These are phyloP conservation scores for Trichoderma parareesei DNA, from an alignment of 495 filamentous ascomycete species.

Conservation along the genomic window DNA sequence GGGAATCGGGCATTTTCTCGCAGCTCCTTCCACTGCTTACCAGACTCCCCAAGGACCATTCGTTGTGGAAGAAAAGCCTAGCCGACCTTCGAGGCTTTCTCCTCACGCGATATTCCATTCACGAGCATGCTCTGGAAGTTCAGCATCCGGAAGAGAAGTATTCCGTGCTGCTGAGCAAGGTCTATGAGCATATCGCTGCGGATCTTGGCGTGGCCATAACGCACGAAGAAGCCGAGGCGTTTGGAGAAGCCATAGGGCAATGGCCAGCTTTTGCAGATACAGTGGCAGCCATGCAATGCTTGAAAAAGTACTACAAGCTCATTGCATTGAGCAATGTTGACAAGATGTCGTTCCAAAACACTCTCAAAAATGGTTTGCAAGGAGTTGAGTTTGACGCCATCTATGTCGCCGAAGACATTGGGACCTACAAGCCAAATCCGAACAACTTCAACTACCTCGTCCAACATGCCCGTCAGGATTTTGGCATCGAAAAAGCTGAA, in stretches of 20 bases:
- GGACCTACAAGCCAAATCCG: conserved; percentile 63
- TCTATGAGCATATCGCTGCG: conserved; percentile 39
- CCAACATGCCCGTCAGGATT: conserved; percentile 37
- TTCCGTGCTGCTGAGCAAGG: conserved; percentile 41
- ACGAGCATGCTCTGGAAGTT: conserved; percentile 30
- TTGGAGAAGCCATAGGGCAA: conserved; percentile 47
- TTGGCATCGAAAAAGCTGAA: conserved; percentile 45
- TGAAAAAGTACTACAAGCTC: conserved; percentile 55
- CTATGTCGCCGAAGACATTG: conserved; percentile 70
- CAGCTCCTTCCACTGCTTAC: conserved; percentile 32
- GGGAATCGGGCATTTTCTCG: conserved; percentile 42
- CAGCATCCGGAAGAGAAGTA: conserved; percentile 49
- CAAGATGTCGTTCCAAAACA: conserved; percentile 48
- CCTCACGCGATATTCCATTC: neutral
- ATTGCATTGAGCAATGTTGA: conserved; percentile 69
- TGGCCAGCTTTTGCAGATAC: conserved; percentile 65
- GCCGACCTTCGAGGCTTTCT: conserved; percentile 26
- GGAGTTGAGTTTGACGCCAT: conserved; percentile 53
- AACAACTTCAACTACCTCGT: conserved; percentile 63
- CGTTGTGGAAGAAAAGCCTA: neutral
- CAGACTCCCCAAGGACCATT: conserved; percentile 21
- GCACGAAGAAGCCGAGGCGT: conserved; percentile 22
- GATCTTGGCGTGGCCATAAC: conserved; percentile 34
- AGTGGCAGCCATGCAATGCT: conserved; percentile 43
- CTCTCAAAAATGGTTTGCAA: conserved; percentile 36